Conservation (phyloP, 2,329 filamentous ascomycete genomes). For the Colletotrichum simmondsii region DNA sequence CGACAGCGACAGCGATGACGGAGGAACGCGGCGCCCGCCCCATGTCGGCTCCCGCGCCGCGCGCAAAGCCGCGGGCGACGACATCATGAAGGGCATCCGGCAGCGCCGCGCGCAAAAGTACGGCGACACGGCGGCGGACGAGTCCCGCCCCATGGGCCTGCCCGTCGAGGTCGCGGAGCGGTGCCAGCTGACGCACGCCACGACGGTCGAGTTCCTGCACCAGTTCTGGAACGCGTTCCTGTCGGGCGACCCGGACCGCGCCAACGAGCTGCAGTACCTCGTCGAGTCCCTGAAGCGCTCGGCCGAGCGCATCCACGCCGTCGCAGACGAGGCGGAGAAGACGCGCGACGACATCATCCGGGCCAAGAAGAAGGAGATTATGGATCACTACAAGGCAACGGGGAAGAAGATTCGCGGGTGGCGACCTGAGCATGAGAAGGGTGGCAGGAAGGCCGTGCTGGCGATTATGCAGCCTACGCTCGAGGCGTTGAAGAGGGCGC, state of each 20-base stretch:
- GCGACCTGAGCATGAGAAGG: conserved; percentile 75
- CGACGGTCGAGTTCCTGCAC: conserved; percentile 93
- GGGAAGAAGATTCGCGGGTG: conserved; percentile 75
- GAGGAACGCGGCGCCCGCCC: conserved; percentile 43
- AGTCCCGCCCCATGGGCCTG: conserved; percentile 50
- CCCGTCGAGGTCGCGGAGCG: conserved; percentile 67
- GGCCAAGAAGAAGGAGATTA: conserved; percentile 75
- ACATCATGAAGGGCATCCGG: conserved; percentile 73
- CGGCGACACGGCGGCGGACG: conserved; percentile 51
- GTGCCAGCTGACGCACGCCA: conserved; percentile 82
- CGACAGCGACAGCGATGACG: conserved; percentile 75
- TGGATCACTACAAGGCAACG: conserved; percentile 76
- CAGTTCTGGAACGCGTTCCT: conserved; percentile 96
- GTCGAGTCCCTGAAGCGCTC: conserved; percentile 85
- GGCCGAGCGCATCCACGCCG: conserved; percentile 80
- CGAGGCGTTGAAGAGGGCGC: conserved; percentile 76
- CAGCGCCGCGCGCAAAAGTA: conserved; percentile 70
- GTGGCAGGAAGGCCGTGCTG: conserved; percentile 80
- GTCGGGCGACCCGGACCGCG: conserved; percentile 85
- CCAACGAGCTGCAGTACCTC: conserved; percentile 82
- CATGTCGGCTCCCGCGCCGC: conserved; percentile 78
- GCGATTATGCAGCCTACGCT: conserved; percentile 81
- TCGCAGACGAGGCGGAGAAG: conserved; percentile 82
- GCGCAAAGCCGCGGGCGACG: conserved; percentile 71
- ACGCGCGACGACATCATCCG: conserved; percentile 76